Base-by-base conservation (phyloP, 1,139 yeast species). In the Hansenula lynferdii region DNA sequence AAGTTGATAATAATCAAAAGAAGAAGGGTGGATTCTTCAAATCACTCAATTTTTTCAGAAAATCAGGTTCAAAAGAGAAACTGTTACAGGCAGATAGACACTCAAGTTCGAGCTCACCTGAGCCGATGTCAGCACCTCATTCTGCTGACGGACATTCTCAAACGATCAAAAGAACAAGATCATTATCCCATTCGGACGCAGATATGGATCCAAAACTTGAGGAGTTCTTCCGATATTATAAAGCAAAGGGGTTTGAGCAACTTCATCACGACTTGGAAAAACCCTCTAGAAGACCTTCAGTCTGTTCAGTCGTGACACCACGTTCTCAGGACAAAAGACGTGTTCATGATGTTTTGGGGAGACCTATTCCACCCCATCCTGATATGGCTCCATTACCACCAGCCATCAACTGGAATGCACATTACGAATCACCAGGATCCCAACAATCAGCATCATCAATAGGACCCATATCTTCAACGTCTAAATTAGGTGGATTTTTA, bases 211-310 rank as follows among this genome's bases (percentile, higher is more conserved):
- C 83, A 2, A 67, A 76, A 45, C 55, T 82, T 28, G 75, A 75
- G 29, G 79, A 76, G 38, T 82, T 80, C 50, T 63, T 82, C 41
- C 65, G 67, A 36, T 72, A 71, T 49, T 77, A 73, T 50, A 64
- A 66, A 40, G 46, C 60, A 2, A 70, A 67, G 42, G 62, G 63
- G 1, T 42, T 58, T 3, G 46, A 57, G 15, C 54, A 65, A 54
- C 42, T 67, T 48, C 48, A 50, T 17, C 42, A 43, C 31, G 54
- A 54, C 18, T 29, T 36, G 10, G 40, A 37, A 30, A 28, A 14
- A 12, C 18, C 40, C 7, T 31, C 43, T 8, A 28, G 34, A 20
- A 16, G 33, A 6, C 34, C 49, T 14, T 40, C 50, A 12, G 15
- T 36, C n/a, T 11, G 43, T 8, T 40, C 50, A 7, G 29, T 46